phyloP scores from a whole-genome alignment of 768 basidiomycete genomes.

The Exidia glandulosa region DNA sequence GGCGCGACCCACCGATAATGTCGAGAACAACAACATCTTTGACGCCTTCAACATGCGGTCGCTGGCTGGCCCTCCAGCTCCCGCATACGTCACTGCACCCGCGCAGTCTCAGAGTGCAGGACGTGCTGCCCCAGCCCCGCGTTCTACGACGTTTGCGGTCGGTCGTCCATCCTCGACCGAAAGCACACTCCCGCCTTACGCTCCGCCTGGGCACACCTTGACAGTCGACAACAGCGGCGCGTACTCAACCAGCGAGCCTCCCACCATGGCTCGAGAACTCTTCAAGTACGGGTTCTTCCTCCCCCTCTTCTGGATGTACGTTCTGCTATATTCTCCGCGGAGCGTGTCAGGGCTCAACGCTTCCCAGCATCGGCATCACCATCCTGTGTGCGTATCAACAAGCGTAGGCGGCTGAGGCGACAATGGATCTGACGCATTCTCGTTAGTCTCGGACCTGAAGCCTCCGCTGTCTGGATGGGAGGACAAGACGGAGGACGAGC shows the following conservation, averaged over 20 bases:
- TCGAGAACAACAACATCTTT: too few species aligned
- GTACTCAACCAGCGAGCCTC: conserved; percentile 17
- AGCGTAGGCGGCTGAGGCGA: not conserved
- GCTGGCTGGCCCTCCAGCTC: not conserved
- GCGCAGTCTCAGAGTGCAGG: too few species aligned
- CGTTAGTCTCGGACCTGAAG: conserved; percentile 23
- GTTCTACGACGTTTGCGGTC: not conserved
- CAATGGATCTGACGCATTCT: not conserved
- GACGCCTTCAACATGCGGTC: not conserved
- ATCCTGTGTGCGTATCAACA: conserved; percentile 15
- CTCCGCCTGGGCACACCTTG: not conserved
- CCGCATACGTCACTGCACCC: not conserved
- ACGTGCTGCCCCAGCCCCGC: not conserved
- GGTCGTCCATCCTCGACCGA: not conserved
- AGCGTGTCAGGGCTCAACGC: too few species aligned
- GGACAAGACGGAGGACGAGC: conserved; percentile 26
- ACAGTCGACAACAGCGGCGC: not conserved
- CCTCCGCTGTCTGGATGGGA: conserved; percentile 25
- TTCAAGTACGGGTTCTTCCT: conserved; percentile 42
- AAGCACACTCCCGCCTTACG: not conserved
- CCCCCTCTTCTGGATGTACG: conserved; percentile 42
- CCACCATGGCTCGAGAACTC: conserved; percentile 35
- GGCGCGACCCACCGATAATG: too few species aligned
- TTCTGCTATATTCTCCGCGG: too few species aligned
- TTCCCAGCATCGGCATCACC: conserved; percentile 25